These are phyloP conservation scores for Ceratocystis cacaofunesta DNA, from an alignment of 2,329 filamentous ascomycete genomes.

Conservation along the genomic window DNA sequence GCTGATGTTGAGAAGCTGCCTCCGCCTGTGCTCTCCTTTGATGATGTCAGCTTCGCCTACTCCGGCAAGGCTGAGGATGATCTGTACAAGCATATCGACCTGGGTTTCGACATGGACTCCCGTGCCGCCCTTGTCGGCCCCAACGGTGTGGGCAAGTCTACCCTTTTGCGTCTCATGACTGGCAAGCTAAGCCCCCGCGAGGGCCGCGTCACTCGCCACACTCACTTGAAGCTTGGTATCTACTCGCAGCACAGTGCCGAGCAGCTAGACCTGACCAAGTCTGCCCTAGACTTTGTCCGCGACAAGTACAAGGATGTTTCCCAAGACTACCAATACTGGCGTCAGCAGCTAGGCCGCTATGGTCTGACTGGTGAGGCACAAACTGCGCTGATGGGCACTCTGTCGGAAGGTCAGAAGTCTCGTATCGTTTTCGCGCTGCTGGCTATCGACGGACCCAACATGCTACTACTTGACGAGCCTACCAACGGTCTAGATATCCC, in stretches of 20 bases:
- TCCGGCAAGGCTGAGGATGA: slow-evolving; percentile 79
- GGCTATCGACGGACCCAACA: slow-evolving; percentile 91
- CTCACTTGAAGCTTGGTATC: slow-evolving; percentile 93
- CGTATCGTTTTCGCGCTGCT: slow-evolving; percentile 95
- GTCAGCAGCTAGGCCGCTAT: slow-evolving; percentile 90
- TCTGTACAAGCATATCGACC: slow-evolving; percentile 89
- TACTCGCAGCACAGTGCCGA: slow-evolving; percentile 98
- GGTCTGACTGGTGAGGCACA: slow-evolving; percentile 86
- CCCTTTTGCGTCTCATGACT: slow-evolving; percentile 88
- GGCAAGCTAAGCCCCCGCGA: slow-evolving; percentile 76
- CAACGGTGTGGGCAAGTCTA: slow-evolving; percentile 98
- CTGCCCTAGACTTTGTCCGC: slow-evolving; percentile 88
- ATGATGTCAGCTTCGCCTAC: slow-evolving; percentile 96
- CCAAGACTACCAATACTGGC: slow-evolving; percentile 99
- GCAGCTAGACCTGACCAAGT: slow-evolving; percentile 96
- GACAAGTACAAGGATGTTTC: slow-evolving; percentile 82
- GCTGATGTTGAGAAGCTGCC: slow-evolving; percentile 99
- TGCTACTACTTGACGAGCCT: slow-evolving; percentile 94
- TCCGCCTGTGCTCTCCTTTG: slow-evolving; percentile 87
- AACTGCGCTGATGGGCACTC: slow-evolving; percentile 92
- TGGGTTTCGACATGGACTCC: slow-evolving; percentile 99
- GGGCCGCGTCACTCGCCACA: slow-evolving; percentile 78
- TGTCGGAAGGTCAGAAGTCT: slow-evolving; percentile 95
- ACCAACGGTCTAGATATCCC: slow-evolving; percentile 99
- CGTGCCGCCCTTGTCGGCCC: slow-evolving; percentile 92